phyloP scores from a whole-genome alignment of 495 filamentous ascomycete genomes.

The Aspergillus indologenus region DNA sequence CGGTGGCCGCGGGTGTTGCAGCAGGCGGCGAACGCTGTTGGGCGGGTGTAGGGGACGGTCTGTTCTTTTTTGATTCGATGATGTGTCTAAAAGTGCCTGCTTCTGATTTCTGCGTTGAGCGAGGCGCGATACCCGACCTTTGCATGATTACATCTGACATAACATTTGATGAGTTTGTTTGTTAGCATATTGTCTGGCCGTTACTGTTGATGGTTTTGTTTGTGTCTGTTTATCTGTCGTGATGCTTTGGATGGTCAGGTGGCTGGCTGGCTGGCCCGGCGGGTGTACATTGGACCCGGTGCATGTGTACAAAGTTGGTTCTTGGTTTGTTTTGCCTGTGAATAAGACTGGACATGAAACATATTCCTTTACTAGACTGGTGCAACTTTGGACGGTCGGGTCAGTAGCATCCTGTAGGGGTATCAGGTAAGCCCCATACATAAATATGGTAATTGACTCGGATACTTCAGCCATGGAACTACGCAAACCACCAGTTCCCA shows the following conservation, averaged over 20 bases:
- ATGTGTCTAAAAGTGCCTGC: not conserved
- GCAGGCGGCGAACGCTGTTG: conserved; percentile 34
- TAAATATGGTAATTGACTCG: no score
- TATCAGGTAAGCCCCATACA: no score
- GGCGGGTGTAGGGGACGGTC: conserved; percentile 8
- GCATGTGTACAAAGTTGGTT: no score
- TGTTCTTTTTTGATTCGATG: not conserved
- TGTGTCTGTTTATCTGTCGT: not conserved
- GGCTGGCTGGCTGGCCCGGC: not conserved
- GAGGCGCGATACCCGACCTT: not conserved
- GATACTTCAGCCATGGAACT: no score
- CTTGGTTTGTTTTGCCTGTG: no score
- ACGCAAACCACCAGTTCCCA: no score
- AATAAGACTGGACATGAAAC: no score
- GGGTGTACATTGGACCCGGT: not conserved
- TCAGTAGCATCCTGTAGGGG: no score
- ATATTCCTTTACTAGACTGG: no score
- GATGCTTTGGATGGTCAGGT: not conserved
- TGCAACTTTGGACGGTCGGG: no score
- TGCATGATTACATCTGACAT: not conserved
- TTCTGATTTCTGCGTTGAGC: not conserved
- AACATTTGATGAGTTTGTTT: not conserved
- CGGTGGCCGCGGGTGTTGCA: conserved; percentile 47
- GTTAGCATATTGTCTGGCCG: not conserved
- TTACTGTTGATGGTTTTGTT: not conserved